These are phyloP conservation scores for Sordariomycetes sp. DNA, from an alignment of 2,329 filamentous ascomycete genomes.

Conservation along the genomic window DNA sequence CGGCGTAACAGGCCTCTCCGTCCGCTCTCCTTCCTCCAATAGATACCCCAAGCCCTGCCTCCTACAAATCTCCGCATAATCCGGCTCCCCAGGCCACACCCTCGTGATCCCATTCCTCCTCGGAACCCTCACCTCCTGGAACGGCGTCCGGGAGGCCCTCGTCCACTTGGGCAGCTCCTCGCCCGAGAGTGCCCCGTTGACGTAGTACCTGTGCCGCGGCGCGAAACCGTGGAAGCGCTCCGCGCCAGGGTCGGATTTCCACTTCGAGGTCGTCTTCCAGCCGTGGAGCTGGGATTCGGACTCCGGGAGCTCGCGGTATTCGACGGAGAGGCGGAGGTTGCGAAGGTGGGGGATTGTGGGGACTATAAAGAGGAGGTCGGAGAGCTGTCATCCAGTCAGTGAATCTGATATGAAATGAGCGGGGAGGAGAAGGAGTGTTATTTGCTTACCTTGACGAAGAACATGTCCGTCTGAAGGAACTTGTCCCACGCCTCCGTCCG, in stretches of 20 bases:
- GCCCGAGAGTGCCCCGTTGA: slow-evolving; percentile 38
- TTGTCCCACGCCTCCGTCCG: slow-evolving; percentile 34
- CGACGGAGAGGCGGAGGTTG: slow-evolving; percentile 38
- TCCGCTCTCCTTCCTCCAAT: slow-evolving; percentile 17
- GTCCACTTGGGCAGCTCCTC: slow-evolving; percentile 34
- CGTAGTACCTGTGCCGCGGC: slow-evolving; percentile 43
- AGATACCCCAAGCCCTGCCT: slow-evolving; percentile 46
- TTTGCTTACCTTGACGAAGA: slow-evolving; percentile 48
- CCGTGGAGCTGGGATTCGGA: slow-evolving; percentile 28
- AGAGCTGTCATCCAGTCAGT: slow-evolving; percentile 26
- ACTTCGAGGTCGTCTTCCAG: slow-evolving; percentile 34
- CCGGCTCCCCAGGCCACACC: slow-evolving; percentile 40
- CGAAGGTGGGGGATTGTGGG: slow-evolving; percentile 45
- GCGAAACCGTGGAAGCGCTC: slow-evolving; percentile 37
- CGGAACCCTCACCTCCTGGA: slow-evolving; percentile 39
- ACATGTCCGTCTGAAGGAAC: slow-evolving; percentile 47
- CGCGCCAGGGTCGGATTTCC: slow-evolving; percentile 43
- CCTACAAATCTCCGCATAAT: slow-evolving; percentile 38
- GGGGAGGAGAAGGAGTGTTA: background rate
- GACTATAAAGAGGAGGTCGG: slow-evolving; percentile 46
- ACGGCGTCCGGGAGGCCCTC: slow-evolving; percentile 37
- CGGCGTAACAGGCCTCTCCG: slow-evolving; percentile 8
- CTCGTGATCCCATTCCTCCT: slow-evolving; percentile 35
- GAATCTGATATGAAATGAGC: background rate
- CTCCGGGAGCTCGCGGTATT: slow-evolving; percentile 46